Evolutionary conservation across 495 filamentous ascomycete species (phyloP).

Genomic region (Hyaloscypha finlandica): DNA sequence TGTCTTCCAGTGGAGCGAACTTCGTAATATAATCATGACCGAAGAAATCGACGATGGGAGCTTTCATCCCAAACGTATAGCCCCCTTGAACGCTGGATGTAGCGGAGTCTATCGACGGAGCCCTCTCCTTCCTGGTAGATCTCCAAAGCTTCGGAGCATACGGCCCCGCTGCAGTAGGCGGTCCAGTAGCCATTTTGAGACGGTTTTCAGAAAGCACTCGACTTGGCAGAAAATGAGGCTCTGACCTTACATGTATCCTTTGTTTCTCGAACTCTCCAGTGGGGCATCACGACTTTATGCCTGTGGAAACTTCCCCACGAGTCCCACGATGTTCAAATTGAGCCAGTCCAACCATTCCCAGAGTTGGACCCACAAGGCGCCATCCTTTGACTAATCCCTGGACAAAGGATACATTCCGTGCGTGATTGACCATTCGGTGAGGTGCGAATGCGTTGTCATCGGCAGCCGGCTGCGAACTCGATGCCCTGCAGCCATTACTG

Average conservation of each 20-base stretch:
- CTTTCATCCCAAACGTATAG: constrained; percentile 1
- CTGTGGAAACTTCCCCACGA: neutral
- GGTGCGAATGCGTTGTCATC: neutral
- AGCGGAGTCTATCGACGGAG: neutral
- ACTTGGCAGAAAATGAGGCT: neutral
- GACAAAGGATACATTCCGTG: neutral
- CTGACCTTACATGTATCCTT: neutral
- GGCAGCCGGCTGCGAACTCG: neutral
- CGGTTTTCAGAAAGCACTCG: neutral
- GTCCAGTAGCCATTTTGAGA: neutral
- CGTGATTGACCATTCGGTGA: neutral
- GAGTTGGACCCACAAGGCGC: neutral
- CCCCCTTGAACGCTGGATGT: neutral
- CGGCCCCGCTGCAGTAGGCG: neutral
- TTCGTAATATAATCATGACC: constrained; percentile 7
- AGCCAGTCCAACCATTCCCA: neutral
- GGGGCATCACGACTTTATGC: neutral
- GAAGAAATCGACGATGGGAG: constrained; percentile 9
- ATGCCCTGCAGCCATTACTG: neutral
- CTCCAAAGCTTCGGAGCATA: neutral
- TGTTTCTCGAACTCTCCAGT: neutral
- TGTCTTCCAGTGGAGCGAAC: constrained; percentile 3
- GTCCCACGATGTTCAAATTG: neutral
- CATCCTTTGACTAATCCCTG: neutral
- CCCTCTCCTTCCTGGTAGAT: neutral